Evolutionary conservation across 2,329 filamentous ascomycete genomes (phyloP).

Genomic region (Leptoxyphium fumago): DNA sequence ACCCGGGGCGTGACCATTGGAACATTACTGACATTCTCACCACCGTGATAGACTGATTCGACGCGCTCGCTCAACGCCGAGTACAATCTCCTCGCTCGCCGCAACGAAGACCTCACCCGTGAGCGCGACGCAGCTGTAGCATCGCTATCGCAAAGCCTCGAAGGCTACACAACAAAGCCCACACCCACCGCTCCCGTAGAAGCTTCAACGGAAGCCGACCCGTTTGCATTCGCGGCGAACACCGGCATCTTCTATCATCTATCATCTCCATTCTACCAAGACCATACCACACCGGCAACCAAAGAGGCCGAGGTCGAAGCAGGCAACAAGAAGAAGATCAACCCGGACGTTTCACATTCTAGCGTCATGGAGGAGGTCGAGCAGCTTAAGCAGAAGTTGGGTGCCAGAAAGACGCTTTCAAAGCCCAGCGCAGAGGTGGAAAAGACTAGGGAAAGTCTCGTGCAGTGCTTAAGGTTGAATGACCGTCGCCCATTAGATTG

Average conservation of each 20-base stretch:
- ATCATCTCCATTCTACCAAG: constrained; percentile 21
- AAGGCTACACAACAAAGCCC: constrained; percentile 41
- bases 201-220: constrained; percentile 1
- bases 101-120: constrained; percentile 69
- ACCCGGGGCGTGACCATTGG: no score
- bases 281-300: constrained; percentile 18
- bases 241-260: constrained; percentile 17
- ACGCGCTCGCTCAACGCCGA: constrained; percentile 73
- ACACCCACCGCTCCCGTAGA: constrained; percentile 9
- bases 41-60: constrained; percentile 56
- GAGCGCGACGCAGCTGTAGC: constrained; percentile 43
- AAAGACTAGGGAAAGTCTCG: constrained; percentile 58
- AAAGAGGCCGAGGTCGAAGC: constrained; percentile 11
- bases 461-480: constrained; percentile 67
- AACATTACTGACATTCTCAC: background rate
- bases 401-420: constrained; percentile 40
- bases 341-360: constrained; percentile 32
- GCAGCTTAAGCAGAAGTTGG: constrained; percentile 35
- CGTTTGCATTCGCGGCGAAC: constrained; percentile 3
- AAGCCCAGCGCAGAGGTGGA: constrained; percentile 58
- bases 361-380: constrained; percentile 44
- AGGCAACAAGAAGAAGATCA: constrained; percentile 27
- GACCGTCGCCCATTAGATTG: constrained; percentile 84
- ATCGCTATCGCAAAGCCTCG: constrained; percentile 50
- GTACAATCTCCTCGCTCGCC: constrained; percentile 75